Percentiles rank a stretch among this genome's conserved stretches.
phyloP scores from a whole-genome alignment of 2,329 filamentous ascomycete genomes.

The Aspergillaceae sp. region DNA sequence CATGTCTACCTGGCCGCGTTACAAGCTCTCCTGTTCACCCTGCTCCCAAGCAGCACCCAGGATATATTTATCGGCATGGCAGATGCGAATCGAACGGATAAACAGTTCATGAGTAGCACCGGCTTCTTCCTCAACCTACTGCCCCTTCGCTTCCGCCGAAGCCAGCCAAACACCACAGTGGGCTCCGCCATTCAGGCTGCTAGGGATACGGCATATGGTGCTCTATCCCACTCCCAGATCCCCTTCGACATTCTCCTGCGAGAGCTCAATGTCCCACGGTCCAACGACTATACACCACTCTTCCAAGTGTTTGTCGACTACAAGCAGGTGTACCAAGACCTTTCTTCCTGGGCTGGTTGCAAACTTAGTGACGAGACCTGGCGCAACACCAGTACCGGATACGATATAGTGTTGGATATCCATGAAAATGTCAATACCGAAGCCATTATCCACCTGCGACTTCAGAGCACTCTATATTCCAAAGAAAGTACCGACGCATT shows the following conservation, averaged over 20 bases:
- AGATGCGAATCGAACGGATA: slow-evolving; percentile 36
- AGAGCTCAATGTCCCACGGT: slow-evolving; percentile 35
- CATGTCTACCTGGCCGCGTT: slow-evolving; percentile 41
- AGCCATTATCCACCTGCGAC: slow-evolving; percentile 11
- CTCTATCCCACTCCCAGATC: slow-evolving; percentile 36
- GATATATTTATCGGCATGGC: neutral
- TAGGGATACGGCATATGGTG: slow-evolving; percentile 22
- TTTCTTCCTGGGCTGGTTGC: slow-evolving; percentile 15
- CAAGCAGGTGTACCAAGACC: slow-evolving; percentile 25
- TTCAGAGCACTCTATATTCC: slow-evolving; percentile 27
- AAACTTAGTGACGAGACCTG: slow-evolving; percentile 7
- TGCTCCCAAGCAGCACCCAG: slow-evolving; percentile 5
- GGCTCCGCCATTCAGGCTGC: slow-evolving; percentile 19
- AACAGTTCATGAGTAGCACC: slow-evolving; percentile 25
- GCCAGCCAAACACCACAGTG: slow-evolving; percentile 17
- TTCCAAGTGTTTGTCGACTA: slow-evolving; percentile 47
- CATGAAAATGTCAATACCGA: slow-evolving; percentile 17
- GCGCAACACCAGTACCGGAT: slow-evolving; percentile 17
- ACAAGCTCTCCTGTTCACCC: slow-evolving; percentile 29
- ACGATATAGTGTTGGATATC: slow-evolving; percentile 33
- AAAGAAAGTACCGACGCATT: neutral
- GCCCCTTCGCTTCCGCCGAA: slow-evolving; percentile 32
- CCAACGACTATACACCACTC: slow-evolving; percentile 35
- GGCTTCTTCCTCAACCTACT: slow-evolving; percentile 45
- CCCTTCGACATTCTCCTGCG: slow-evolving; percentile 45